Evolutionary conservation across 805 yeast species (phyloP).

Genomic region (Ogataea ramenticola): DNA sequence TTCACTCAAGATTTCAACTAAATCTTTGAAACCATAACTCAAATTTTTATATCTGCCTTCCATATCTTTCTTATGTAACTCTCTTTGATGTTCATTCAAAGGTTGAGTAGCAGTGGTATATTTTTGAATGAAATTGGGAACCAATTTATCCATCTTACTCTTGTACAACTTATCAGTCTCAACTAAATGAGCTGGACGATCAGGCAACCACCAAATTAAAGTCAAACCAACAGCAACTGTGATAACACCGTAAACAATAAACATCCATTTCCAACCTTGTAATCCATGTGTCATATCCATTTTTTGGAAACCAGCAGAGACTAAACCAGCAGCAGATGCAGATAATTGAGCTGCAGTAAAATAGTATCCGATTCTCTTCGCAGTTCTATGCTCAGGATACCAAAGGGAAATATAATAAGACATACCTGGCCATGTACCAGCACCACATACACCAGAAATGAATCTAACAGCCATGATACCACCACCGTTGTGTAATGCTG

Average conservation of each 20-base stretch:
- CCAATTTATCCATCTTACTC: slow-evolving; percentile 11
- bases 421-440: slow-evolving; percentile 91
- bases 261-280: slow-evolving; percentile 86
- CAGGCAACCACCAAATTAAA: slow-evolving; percentile 82
- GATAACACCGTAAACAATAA: slow-evolving; percentile 65
- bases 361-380: slow-evolving; percentile 78
- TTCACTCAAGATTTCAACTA: slow-evolving; percentile 49
- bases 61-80: slow-evolving; percentile 56
- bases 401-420: slow-evolving; percentile 75
- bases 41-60: slow-evolving; percentile 37
- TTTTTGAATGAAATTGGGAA: slow-evolving; percentile 12
- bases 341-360: slow-evolving; percentile 90
- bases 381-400: slow-evolving; percentile 75
- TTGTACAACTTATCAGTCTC: slow-evolving; percentile 3
- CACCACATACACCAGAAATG: slow-evolving; percentile 69
- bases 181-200: slow-evolving; percentile 44
- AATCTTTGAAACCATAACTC: slow-evolving; percentile 56
- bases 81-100: slow-evolving; percentile 43
- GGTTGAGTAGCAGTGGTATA: slow-evolving; percentile 32
- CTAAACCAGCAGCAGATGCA: slow-evolving; percentile 83
- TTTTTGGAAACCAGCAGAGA: slow-evolving; percentile 81
- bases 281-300: slow-evolving; percentile 66
- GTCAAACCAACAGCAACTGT: slow-evolving; percentile 58
- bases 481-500: slow-evolving; percentile 44
- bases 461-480: slow-evolving; percentile 70